phyloP scores from a whole-genome alignment of 805 yeast species.

The Diddensiella caesifluorescens region DNA sequence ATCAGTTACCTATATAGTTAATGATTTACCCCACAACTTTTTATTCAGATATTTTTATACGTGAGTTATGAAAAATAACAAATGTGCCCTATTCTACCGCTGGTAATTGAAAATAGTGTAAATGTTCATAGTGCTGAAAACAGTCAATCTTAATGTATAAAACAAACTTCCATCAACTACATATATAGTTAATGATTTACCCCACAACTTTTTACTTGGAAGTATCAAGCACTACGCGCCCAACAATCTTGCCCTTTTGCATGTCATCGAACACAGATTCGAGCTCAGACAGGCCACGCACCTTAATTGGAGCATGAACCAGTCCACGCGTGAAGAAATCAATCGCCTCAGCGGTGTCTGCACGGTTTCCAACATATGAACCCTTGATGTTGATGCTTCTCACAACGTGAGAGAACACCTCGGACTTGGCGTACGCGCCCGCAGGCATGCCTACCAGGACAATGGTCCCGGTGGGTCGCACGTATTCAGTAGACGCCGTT shows the following conservation, averaged over 20 bases:
- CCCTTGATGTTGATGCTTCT: slow-evolving; percentile 69
- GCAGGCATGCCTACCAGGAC: slow-evolving; percentile 76
- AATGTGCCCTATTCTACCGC: too few species aligned
- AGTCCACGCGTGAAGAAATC: slow-evolving; percentile 69
- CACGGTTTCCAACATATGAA: slow-evolving; percentile 85
- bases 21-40: too few species aligned
- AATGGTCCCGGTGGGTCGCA: slow-evolving; percentile 64
- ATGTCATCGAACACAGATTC: slow-evolving; percentile 66
- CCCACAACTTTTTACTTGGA: slow-evolving; percentile 45
- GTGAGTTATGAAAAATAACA: too few species aligned
- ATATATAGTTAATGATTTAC: too few species aligned
- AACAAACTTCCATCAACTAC: too few species aligned
- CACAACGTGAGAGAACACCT: slow-evolving; percentile 69
- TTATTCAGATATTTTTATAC: too few species aligned
- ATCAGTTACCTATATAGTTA: too few species aligned
- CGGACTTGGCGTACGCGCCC: slow-evolving; percentile 63
- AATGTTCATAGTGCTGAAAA: too few species aligned
- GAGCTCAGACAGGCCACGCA: slow-evolving; percentile 70
- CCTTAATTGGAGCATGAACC: slow-evolving; percentile 65
- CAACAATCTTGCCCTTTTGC: slow-evolving; percentile 80
- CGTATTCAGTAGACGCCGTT: slow-evolving; percentile 53
- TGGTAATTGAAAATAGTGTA: too few species aligned
- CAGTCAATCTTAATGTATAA: too few species aligned
- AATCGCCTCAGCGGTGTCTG: slow-evolving; percentile 76
- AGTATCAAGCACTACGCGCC: slow-evolving; percentile 85